phyloP scores from a whole-genome alignment of 2,329 filamentous ascomycete species.

The Aplosporella prunicola region DNA sequence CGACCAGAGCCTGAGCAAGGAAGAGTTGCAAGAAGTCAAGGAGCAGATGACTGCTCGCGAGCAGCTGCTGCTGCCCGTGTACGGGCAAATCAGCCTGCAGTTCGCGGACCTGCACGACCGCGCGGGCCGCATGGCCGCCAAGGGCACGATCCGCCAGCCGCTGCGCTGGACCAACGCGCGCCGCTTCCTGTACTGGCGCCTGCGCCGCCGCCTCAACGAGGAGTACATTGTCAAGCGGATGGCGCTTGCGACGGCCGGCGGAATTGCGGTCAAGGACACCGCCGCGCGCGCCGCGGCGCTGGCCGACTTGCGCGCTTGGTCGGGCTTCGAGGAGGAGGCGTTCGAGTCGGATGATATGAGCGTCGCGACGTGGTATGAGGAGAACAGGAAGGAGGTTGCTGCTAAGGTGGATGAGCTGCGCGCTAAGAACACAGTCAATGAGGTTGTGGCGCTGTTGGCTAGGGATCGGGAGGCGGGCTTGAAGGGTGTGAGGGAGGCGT shows the following conservation, averaged over 20 bases:
- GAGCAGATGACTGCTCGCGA: constrained; percentile 76
- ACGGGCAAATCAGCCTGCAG: constrained; percentile 89
- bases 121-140: constrained; percentile 94
- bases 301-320: constrained; percentile 73
- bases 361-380: constrained; percentile 92
- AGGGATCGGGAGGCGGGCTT: constrained; percentile 60
- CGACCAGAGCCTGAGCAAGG: constrained; percentile 57
- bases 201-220: constrained; percentile 91
- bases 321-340: constrained; percentile 58
- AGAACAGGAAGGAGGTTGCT: constrained; percentile 74
- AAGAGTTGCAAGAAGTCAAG: constrained; percentile 72
- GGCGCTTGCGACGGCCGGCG: constrained; percentile 38
- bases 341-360: constrained; percentile 72
- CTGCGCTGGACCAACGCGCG: constrained; percentile 82
- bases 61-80: constrained; percentile 81
- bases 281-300: constrained; percentile 58
- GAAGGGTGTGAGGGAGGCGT: constrained; percentile 76
- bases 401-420: constrained; percentile 79
- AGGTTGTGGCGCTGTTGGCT: constrained; percentile 60
- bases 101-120: constrained; percentile 97
- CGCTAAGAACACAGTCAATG: constrained; percentile 59
- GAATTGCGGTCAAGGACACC: constrained; percentile 29
- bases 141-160: constrained; percentile 78
- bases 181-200: constrained; percentile 99
- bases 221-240: constrained; percentile 95